Evolutionary conservation across 2,329 filamentous ascomycete species (phyloP), one percentile per base, ranked within the genome.

Genomic region (Amesomyces nigricolor): DNA sequence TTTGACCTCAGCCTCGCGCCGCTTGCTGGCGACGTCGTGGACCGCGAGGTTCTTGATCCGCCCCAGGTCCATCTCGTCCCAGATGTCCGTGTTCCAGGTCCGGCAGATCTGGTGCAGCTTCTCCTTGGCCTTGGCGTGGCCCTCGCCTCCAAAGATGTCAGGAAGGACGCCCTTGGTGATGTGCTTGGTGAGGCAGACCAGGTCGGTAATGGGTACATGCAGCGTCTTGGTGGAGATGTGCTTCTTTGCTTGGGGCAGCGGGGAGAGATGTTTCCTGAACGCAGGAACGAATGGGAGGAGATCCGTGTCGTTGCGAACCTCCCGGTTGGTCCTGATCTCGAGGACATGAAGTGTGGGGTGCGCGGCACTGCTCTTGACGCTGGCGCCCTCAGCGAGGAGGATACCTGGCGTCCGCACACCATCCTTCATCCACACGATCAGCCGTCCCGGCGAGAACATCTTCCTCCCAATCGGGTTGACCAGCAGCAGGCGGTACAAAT

Each of bases 341-440:
- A 94, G 79, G 1, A 96, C 81, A 63, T 90, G 87, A 13, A 96
- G 73, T 7, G 79, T 86, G 1, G 89, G 88, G 47, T 81, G 77
- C 17, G 80, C 76, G 4, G 73, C 68, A 2, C 75, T 72, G 17
- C 73, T 72, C 57, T 85, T 85, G 51, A 79, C 80, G 61, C 79
- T 85, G 17, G 85, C 77, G 7, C 89, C 90, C 60, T 95, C 90
- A 17, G 85, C 80, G 11, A 92, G 75, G 14, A 97, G 75, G 54
- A 96, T 82, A 13, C 91, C 92, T 1, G 86, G 85, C 0, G 89
- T 91, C 46, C 91, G 85, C 47, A 92, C 80, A 30, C 91, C 90
- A 49, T 95, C 87, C 77, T 88, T 82, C 68, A 86, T 89, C 72
- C 91, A 96, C 0, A 96, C 86, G 6, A 97, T 78, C 11, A 99